These are phyloP conservation scores for Zygoascus flipseniorum DNA, from an alignment of 805 yeast genomes.

Conservation along the genomic window DNA sequence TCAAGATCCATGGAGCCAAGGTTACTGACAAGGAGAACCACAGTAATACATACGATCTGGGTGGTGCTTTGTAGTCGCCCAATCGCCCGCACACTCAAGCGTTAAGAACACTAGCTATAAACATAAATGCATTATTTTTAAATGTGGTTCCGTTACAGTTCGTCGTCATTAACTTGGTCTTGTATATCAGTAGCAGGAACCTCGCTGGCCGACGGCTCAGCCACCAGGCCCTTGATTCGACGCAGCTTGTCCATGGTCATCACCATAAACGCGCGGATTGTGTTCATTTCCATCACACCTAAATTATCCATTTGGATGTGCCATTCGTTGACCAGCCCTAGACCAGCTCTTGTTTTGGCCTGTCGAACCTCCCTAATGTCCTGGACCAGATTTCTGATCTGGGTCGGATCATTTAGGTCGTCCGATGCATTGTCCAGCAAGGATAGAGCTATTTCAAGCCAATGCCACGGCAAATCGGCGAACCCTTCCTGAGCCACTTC, in stretches of 20 bases:
- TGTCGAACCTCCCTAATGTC: conserved; percentile 79
- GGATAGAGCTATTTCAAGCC: conserved; percentile 76
- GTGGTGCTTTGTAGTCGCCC: background rate
- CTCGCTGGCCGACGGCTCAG: conserved; percentile 5
- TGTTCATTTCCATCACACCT: conserved; percentile 79
- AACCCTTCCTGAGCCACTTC: conserved; percentile 59
- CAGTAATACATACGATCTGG: conserved; percentile 7
- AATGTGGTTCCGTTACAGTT: no score
- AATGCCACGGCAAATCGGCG: conserved; percentile 62
- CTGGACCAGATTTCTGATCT: conserved; percentile 60
- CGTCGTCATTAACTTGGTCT: background rate
- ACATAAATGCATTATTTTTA: no score
- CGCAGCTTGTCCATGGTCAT: conserved; percentile 72
- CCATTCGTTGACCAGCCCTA: conserved; percentile 67
- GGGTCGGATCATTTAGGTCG: conserved; percentile 69
- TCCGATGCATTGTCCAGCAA: conserved; percentile 65
- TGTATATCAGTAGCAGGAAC: conserved; percentile 4
- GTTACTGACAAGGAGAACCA: conserved; percentile 60
- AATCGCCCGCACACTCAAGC: no score
- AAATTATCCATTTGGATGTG: conserved; percentile 78
- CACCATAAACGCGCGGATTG: conserved; percentile 74
- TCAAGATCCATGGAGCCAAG: conserved; percentile 57
- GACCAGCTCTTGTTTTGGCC: conserved; percentile 73
- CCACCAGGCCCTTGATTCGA: conserved; percentile 16
- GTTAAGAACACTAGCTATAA: no score